Percentiles rank a stretch among this genome's conserved stretches.
phyloP scores from a whole-genome alignment of 306 rosid genomes.

The Clitoria ternatea region DNA sequence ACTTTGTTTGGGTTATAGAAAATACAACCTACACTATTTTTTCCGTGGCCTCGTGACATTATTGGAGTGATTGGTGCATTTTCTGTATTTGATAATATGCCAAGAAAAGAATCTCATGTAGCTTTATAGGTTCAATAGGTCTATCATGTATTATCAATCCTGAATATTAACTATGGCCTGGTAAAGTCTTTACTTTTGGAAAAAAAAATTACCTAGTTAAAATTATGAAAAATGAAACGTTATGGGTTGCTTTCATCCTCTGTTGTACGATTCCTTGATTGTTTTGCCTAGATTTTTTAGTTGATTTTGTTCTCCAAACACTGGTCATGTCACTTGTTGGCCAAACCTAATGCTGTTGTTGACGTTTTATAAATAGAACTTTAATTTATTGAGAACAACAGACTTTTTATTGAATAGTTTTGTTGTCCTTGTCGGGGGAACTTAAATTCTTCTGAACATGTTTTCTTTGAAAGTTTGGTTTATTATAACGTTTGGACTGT shows the following conservation, averaged over 20 bases:
- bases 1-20: no score
- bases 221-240: slow-evolving; percentile 5
- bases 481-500: not conserved
- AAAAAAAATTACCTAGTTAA: not conserved
- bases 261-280: not conserved
- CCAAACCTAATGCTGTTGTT: not conserved
- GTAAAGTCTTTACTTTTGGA: not conserved
- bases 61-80: not conserved
- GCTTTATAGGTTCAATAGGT: not conserved
- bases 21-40: no score
- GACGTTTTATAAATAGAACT: not conserved
- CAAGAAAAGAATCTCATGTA: not conserved
- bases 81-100: slow-evolving; percentile 9
- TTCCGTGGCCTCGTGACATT: not conserved
- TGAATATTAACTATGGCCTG: not conserved
- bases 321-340: slow-evolving; percentile 4
- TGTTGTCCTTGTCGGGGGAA: slow-evolving; percentile 6
- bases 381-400: not conserved
- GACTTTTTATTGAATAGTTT: slow-evolving; percentile 10
- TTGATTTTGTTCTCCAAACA: slow-evolving; percentile 11
- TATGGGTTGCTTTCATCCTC: slow-evolving; percentile 9
- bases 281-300: slow-evolving; percentile 12
- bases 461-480: not conserved
- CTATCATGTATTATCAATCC: not conserved
- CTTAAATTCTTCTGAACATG: not conserved